Base-by-base conservation (phyloP, 2,329 filamentous ascomycete species). In the Dryadomyces quercivorus region DNA sequence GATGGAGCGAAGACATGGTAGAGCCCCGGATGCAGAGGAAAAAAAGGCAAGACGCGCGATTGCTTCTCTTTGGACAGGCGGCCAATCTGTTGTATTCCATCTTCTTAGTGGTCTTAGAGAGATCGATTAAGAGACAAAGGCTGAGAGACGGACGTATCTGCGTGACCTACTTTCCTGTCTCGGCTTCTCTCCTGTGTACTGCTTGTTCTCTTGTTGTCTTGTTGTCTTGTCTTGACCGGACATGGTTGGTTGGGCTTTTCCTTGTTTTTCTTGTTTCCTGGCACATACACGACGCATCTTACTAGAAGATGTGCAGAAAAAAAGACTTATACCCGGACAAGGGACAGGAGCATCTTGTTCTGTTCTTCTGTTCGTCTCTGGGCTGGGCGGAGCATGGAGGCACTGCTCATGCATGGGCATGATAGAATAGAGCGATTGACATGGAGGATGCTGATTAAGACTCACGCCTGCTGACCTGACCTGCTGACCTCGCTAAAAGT, bases 61-160 rank as follows among this genome's bases (percentile, higher is more conserved):
- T 22, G 49, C 15, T 42, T 42, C 18, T 22, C 47, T 12, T 2
- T n/a, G n/a, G 47, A 26, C 31, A 21, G n/a, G 31, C 31, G 31
- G 34, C 34, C 4, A 31, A 38, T 26, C 47, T 50, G 22, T 31
- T 51, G 38, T 43, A 51, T 20, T 43, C 21, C 12, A 40, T 40
- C 18, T 22, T 42, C 48, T 34, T 31, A 43, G 50, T 51, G 50
- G 21, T 43, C 50, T 42, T 31, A n/a, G 15, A 20, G 50, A 51
- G 50, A 51, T 51, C 50, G 15, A 40, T 51, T 21, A 51, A 50
- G 49, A 50, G 36, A 40, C 36, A 38, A 42, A 50, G 49, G 5
- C 34, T 40, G 36, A 36, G 49, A 50, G 20, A 22, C 49, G 49
- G 36, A 34, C 34, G 18, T 34, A 34, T 42, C 18, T 40, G n/a